phyloP scores from a whole-genome alignment of 2,329 filamentous ascomycete species.

The Xylariomycetidae sp. region DNA sequence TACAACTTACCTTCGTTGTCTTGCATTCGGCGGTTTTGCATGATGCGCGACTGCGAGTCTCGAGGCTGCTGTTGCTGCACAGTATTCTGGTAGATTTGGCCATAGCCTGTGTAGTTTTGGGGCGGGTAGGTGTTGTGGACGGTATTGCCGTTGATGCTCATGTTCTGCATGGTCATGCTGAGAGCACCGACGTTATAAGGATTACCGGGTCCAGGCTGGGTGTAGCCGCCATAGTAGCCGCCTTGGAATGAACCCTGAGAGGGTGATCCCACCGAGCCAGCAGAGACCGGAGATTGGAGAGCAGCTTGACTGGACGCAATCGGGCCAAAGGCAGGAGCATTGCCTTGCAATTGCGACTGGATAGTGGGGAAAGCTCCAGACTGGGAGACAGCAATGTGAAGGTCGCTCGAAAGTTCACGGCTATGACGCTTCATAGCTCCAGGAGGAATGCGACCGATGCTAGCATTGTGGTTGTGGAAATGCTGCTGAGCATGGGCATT shows the following conservation, averaged over 20 bases:
- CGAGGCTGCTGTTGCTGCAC: constrained; percentile 46
- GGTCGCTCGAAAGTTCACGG: constrained; percentile 62
- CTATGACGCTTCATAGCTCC: constrained; percentile 65
- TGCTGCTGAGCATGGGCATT: constrained; percentile 60
- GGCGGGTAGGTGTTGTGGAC: constrained; percentile 46
- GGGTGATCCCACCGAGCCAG: constrained; percentile 8
- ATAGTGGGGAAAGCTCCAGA: constrained; percentile 52
- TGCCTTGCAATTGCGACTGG: constrained; percentile 73
- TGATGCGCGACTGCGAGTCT: constrained; percentile 72
- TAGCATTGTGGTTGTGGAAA: constrained; percentile 75
- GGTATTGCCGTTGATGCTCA: too few species aligned
- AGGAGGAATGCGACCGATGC: constrained; percentile 71
- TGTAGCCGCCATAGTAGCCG: constrained; percentile 29
- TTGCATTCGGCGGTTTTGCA: constrained; percentile 69
- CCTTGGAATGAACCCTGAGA: constrained; percentile 9
- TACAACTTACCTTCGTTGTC: constrained; percentile 61
- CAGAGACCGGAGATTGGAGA: constrained; percentile 20
- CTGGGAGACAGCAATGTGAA: constrained; percentile 33
- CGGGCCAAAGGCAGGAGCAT: constrained; percentile 73
- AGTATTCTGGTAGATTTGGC: constrained; percentile 45
- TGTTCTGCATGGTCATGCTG: constrained; percentile 62
- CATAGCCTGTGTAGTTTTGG: constrained; percentile 56
- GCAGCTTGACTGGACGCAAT: constrained; percentile 36
- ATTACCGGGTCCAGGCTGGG: constrained; percentile 22
- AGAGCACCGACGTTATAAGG: constrained; percentile 54